Evolutionary conservation across 2,329 filamentous ascomycete genomes (phyloP), one percentile per base, ranked within the genome.

Genomic region (Colletotrichum camelliae): DNA sequence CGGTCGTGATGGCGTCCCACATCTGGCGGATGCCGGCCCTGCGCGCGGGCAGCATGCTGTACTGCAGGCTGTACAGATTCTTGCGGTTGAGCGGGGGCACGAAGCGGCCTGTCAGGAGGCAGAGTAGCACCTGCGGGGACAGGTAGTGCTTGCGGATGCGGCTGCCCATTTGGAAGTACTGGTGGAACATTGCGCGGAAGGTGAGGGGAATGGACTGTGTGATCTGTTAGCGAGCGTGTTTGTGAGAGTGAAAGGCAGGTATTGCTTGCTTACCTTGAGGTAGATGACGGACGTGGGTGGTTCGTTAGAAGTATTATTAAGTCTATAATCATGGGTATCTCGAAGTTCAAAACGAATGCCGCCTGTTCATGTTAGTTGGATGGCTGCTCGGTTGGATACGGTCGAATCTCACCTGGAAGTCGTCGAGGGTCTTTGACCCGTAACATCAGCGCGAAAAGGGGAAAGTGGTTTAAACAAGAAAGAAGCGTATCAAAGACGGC

Each of bases 391-490:
- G 5, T 39, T 13, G 15, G 13, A 18, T 13, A 7, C 7, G 4
- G 1, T 9, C 1, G 10, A 1, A 24, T 83, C 87, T 80, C 84
- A 93, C 95, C 96, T 76, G 97, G 97, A 79, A 99, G 88, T 83
- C 97, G 92, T 83, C 93, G 90, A 10, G 96, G 95, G 85, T 99
- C 97, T 85, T 99, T 99, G 80, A 98, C 89, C 80, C 96, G 91
- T 76, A 99, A 88, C 97, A 99, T 99, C 73, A 98, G 88, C 33
- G 97, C 97, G 85, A 99, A 99, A 18, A 99, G 90, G 8, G 97
- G 97, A 80, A 99, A 99, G 85, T 99, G 97, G 82, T 99, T 99
- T 73, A 99, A 86, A 85, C 95, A 98, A 58, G 97, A 97, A 79
- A 99, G 90, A 80, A 96, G 90, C 3, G 96, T 98, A 85, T 99